phyloP scores from a whole-genome alignment of 306 rosid genomes.

The Inga laurina region DNA sequence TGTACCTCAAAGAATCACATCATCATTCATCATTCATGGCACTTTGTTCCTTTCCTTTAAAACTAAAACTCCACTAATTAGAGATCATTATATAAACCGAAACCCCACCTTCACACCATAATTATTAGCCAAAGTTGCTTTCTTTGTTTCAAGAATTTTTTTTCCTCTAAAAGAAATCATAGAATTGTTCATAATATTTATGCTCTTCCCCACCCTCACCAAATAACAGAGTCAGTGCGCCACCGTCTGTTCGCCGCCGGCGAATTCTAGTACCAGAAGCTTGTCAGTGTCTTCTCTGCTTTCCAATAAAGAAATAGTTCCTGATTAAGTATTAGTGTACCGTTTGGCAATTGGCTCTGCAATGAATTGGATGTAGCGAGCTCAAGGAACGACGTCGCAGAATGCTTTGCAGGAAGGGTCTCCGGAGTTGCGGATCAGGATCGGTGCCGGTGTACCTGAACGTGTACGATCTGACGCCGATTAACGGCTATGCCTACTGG shows the following conservation, averaged over 20 bases:
- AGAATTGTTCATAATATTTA: neutral
- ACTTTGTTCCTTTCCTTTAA: neutral
- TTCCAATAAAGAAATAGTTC: neutral
- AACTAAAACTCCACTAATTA: slow-evolving; percentile 33
- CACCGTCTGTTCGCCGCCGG: slow-evolving; percentile 32
- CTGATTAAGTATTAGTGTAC: neutral
- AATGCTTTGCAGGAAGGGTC: slow-evolving; percentile 56
- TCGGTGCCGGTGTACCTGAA: slow-evolving; percentile 65
- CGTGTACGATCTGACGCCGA: slow-evolving; percentile 67
- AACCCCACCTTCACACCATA: slow-evolving; percentile 34
- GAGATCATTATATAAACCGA: neutral
- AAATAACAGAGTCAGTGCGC: slow-evolving; percentile 5
- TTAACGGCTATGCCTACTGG: slow-evolving; percentile 72
- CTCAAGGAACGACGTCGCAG: neutral
- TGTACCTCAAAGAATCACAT: neutral
- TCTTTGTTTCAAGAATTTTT: slow-evolving; percentile 26
- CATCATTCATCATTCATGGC: slow-evolving; percentile 7
- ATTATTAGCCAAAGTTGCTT: slow-evolving; percentile 43
- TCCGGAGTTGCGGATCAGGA: slow-evolving; percentile 38
- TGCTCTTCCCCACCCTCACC: neutral
- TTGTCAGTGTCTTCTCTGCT: slow-evolving; percentile 25
- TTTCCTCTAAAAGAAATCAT: neutral
- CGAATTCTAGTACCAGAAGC: slow-evolving; percentile 33
- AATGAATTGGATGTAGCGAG: slow-evolving; percentile 4
- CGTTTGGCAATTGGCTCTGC: neutral